Base-by-base conservation (phyloP, 176 grass and related monocot genomes). In the Alopecurus myosuroides region DNA sequence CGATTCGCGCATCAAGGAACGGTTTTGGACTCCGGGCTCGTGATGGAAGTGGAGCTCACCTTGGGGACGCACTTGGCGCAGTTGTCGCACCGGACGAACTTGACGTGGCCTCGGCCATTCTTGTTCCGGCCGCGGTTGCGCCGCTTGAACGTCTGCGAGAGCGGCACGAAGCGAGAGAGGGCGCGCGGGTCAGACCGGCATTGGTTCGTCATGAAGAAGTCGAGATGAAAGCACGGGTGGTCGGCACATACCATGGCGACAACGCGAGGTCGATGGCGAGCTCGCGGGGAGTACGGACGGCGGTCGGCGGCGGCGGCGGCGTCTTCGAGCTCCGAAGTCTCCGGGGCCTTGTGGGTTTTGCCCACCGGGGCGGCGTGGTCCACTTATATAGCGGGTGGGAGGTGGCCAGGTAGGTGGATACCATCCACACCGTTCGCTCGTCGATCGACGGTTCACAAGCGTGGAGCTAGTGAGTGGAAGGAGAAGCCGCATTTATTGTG, bases 51-150 rank as follows among this genome's bases (percentile, higher is more conserved):
- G 22, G 7, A 17, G 3, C 45, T 36, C 11, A 91, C 91, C 86
- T 96, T 96, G 48, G 94, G 88, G 81, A 89, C 82, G 88, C 84
- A 93, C 76, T 89, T 96, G 65, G 88, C 86, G 76, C 94, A 96
- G 88, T 93, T 96, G 49, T 86, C 82, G 90, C 94, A 96, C 72
- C 91, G 91, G 65, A 96, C 89, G 76, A 85, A 91, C 31, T 87
- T 96, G 73, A 96, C 91, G 41, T 96, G 94, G 84, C 88, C 91
- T 34, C 94, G 94, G 25, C 88, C 91, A 52, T 95, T 86, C 91
- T 93, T 95, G 94, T 89, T 93, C 62, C 94, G 90, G 26, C 94
- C 88, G 63, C 77, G 77, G 52, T 89, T 96, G 13, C 91, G 77
- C 81, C 91, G 91, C 90, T 95, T 95, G 52, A 95, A 88, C 19